Conservation (phyloP, 2,329 filamentous ascomycete species). For the Arthrobotrys sinensis region DNA sequence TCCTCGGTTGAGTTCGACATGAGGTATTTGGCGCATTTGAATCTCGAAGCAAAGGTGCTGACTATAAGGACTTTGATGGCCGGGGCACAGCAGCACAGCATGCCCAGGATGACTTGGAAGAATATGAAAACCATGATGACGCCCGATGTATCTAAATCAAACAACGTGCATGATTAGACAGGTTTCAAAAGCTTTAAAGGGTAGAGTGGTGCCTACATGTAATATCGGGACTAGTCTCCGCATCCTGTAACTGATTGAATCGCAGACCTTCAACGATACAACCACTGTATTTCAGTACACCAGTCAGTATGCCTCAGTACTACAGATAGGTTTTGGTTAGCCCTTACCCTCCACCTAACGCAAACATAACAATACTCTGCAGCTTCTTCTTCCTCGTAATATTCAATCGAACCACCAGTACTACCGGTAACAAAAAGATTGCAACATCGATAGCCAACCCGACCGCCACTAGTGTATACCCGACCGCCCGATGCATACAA, state of each 20-base stretch:
- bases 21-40: constrained; percentile 32
- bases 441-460: constrained; percentile 37
- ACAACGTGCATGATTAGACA: not conserved
- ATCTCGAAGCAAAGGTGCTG: constrained; percentile 30
- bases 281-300: not conserved
- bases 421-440: constrained; percentile 31
- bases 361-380: constrained; percentile 44
- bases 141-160: constrained; percentile 8
- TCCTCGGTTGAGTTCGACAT: constrained; percentile 20
- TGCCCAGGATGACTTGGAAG: constrained; percentile 30
- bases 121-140: constrained; percentile 29
- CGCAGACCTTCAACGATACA: constrained; percentile 38
- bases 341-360: constrained; percentile 37
- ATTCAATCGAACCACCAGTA: constrained; percentile 26
- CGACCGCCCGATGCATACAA: constrained; percentile 21
- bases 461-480: constrained; percentile 11
- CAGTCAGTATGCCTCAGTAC: not conserved
- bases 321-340: not conserved
- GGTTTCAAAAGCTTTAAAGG: not conserved
- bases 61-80: constrained; percentile 17
- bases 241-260: constrained; percentile 14
- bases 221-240: constrained; percentile 25
- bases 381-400: constrained; percentile 32
- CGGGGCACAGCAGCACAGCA: constrained; percentile 37
- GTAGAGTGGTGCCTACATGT: constrained; percentile 20